Evolutionary conservation across 805 yeast genomes (phyloP), one percentile per base, ranked within the genome.

Genomic region (Barnettozyma botsteinii): DNA sequence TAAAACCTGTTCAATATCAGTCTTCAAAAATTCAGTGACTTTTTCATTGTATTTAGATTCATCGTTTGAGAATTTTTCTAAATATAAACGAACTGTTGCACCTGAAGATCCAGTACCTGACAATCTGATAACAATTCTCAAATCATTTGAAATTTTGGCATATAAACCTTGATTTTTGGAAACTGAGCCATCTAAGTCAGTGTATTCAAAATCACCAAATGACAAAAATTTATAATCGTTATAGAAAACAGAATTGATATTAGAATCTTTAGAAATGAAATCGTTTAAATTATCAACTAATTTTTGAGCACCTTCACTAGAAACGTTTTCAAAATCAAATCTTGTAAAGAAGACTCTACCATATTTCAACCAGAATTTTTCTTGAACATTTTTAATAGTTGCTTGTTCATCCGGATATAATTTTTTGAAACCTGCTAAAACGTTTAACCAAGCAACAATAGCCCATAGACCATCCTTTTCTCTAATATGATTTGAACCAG

Each of bases 381-480:
- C 64, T 70, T 89, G 97, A 43, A 91, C 91, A 30, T 77, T 73
- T 50, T 77, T 76, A 53, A 91, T 87, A 22, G 93, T 75, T 19
- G 84, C 81, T 35, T 66, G 69, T 33, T 62, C 64, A 42, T 57
- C 56, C 37, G 86, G 83, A 56, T 80, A 71, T 37, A 66, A 58
- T 53, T 73, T 69, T 55, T 79, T 78, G 60, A 83, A 88, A 33
- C 81, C 86, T 19, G 97, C 98, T 56, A 91, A 73, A 40, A 91
- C 87, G 57, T 93, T 93, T 58, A 93, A 75, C 98, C 98, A 91
- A 6, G 98, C 98, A 46, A 87, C 76, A 56, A 91, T 78, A 27
- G 98, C 98, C 98, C 98, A 91, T 45, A 91, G 65, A 46, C 98
- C 98, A 65, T 91, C 98, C 64, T 91, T 91, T 64, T 91, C 98